phyloP scores from a whole-genome alignment of 352 stramenopile species.

The Phytophthora colocasiae region DNA sequence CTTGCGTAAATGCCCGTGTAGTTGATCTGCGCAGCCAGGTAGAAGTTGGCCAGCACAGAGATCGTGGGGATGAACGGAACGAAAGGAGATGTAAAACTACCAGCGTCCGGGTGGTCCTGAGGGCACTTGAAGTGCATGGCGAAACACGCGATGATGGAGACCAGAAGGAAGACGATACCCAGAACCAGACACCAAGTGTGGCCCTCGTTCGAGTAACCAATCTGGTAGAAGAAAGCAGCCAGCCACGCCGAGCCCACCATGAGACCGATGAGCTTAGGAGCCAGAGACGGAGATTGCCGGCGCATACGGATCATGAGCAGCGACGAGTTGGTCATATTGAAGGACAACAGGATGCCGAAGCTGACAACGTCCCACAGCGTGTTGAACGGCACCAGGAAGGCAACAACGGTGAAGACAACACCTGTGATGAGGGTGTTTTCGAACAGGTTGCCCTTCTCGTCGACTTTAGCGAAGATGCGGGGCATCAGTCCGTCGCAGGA shows the following conservation, averaged over 20 bases:
- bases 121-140: constrained; percentile 68
- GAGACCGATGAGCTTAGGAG: constrained; percentile 48
- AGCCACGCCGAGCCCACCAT: constrained; percentile 52
- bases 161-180: constrained; percentile 57
- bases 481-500: constrained; percentile 94
- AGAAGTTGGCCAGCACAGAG: constrained; percentile 73
- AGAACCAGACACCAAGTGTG: constrained; percentile 43
- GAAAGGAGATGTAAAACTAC: constrained; percentile 60
- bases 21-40: constrained; percentile 70
- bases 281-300: constrained; percentile 56
- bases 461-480: constrained; percentile 88
- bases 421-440: constrained; percentile 77
- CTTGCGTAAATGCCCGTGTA: constrained; percentile 59
- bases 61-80: constrained; percentile 72
- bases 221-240: constrained; percentile 71
- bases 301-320: constrained; percentile 79
- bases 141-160: constrained; percentile 36
- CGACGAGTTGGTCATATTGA: constrained; percentile 85
- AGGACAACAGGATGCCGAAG: constrained; percentile 90
- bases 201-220: constrained; percentile 65
- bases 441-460: constrained; percentile 85
- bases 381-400: constrained; percentile 80
- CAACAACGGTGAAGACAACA: constrained; percentile 68
- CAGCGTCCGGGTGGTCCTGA: constrained; percentile 50
- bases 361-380: constrained; percentile 89